Conservation (phyloP, 1,284 basidiomycete genomes). For the Schizophyllum amplum region DNA sequence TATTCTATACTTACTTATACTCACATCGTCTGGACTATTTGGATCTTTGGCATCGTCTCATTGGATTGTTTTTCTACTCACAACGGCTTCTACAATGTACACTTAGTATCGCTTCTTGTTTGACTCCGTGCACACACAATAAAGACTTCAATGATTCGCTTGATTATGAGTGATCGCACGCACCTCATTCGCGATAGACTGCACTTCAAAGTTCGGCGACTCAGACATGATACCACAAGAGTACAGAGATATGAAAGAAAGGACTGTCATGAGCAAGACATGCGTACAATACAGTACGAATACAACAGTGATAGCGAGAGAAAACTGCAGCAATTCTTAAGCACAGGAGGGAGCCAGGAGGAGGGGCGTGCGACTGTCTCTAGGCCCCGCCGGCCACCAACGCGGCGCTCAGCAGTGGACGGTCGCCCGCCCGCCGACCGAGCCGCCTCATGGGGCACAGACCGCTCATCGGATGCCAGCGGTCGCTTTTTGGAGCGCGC, state of each 20-base stretch:
- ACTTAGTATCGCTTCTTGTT: no score
- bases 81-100: no score
- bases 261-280: not conserved
- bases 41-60: no score
- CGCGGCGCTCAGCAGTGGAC: no score
- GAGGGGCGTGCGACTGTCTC: not conserved
- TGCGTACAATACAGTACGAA: not conserved
- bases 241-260: not conserved
- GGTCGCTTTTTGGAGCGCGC: constrained; percentile 93
- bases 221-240: not conserved
- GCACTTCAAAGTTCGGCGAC: not conserved
- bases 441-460: not conserved
- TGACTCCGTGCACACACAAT: no score
- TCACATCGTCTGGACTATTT: no score
- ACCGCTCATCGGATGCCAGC: constrained; percentile 66
- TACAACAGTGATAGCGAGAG: not conserved
- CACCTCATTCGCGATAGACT: not conserved
- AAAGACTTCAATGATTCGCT: no score
- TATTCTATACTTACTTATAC: no score
- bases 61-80: no score
- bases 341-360: no score
- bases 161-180: no score
- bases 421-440: no score
- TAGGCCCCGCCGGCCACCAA: not conserved
- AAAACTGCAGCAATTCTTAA: not conserved